Evolutionary conservation across 1,284 basidiomycete species (phyloP).

Genomic region (Neonothopanus nambi): DNA sequence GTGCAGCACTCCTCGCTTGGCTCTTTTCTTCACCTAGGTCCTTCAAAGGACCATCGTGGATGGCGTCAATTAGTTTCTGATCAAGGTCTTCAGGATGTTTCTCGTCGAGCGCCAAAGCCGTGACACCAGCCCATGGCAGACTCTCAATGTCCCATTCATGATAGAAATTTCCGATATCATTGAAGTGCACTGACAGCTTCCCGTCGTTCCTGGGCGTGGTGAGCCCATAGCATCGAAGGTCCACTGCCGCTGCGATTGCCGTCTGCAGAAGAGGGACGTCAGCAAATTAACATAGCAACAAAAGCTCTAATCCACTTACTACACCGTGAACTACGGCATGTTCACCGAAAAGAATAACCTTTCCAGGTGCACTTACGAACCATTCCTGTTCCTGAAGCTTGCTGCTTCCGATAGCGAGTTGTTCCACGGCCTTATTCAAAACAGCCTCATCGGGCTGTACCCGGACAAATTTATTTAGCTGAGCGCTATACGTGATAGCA

Average conservation of each 20-base stretch:
- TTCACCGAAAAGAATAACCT: slow-evolving; percentile 98
- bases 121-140: slow-evolving; percentile 86
- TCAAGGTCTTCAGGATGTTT: slow-evolving; percentile 71
- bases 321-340: slow-evolving; percentile 99
- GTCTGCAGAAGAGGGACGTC: slow-evolving; percentile 52
- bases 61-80: slow-evolving; percentile 67
- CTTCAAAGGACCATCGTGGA: slow-evolving; percentile 55
- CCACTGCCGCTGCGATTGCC: slow-evolving; percentile 93
- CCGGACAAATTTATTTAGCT: slow-evolving; percentile 54
- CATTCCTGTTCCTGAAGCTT: slow-evolving; percentile 55
- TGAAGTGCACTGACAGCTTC: slow-evolving; percentile 76
- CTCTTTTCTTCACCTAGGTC: slow-evolving; percentile 41
- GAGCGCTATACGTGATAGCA: slow-evolving; percentile 67
- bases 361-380: slow-evolving; percentile 95
- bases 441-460: slow-evolving; percentile 42
- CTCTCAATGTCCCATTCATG: slow-evolving; percentile 79
- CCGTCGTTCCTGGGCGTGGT: slow-evolving; percentile 75
- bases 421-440: slow-evolving; percentile 67
- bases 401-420: slow-evolving; percentile 47
- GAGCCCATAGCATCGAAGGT: slow-evolving; percentile 92
- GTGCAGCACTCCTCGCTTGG: slow-evolving; percentile 65
- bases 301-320: slow-evolving; percentile 51
- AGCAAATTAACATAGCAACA: background rate
- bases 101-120: slow-evolving; percentile 50
- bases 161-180: slow-evolving; percentile 79